These are phyloP conservation scores for Apostasia ramifera DNA, from an alignment of 106 monocot species.

Conservation along the genomic window DNA sequence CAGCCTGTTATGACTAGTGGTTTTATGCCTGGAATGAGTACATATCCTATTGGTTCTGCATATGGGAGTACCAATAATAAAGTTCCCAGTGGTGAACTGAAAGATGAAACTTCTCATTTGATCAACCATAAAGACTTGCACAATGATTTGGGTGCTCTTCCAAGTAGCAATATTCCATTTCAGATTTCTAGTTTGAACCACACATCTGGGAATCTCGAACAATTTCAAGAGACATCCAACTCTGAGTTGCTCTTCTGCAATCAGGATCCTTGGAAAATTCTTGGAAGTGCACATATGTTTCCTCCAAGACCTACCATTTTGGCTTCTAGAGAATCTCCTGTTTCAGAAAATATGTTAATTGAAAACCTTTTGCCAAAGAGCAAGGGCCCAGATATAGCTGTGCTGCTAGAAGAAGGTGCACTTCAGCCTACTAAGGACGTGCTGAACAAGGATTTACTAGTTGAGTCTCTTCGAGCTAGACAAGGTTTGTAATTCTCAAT, in stretches of 20 bases:
- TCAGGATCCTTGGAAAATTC: conserved; percentile 32
- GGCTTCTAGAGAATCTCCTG: conserved; percentile 24
- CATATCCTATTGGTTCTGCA: conserved; percentile 13
- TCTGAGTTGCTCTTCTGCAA: conserved; percentile 30
- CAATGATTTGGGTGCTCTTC: conserved; percentile 17
- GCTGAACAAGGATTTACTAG: conserved; percentile 9
- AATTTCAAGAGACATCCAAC: conserved; percentile 14
- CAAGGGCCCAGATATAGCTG: conserved; percentile 17
- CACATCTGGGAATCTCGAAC: conserved; percentile 13
- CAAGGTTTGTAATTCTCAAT: conserved; percentile 24
- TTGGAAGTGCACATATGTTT: conserved; percentile 17
- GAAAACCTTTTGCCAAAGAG: conserved; percentile 15
- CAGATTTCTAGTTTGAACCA: neutral
- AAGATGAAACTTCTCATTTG: conserved; percentile 13
- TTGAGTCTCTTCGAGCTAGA: conserved; percentile 13
- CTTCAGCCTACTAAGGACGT: conserved; percentile 12
- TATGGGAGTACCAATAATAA: conserved; percentile 6
- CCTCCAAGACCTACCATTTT: conserved; percentile 23
- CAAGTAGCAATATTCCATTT: conserved; percentile 11
- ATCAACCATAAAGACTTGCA: conserved; percentile 7
- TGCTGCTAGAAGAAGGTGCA: conserved; percentile 30
- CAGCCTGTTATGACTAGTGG: conserved; percentile 16
- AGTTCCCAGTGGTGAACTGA: conserved; percentile 11
- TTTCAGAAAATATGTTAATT: conserved; percentile 13
- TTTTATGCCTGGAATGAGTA: conserved; percentile 10